Evolutionary conservation across 257 asterid species (phyloP), one percentile per base, ranked within the genome.

Genomic region (Solanum ahanhuiri): DNA sequence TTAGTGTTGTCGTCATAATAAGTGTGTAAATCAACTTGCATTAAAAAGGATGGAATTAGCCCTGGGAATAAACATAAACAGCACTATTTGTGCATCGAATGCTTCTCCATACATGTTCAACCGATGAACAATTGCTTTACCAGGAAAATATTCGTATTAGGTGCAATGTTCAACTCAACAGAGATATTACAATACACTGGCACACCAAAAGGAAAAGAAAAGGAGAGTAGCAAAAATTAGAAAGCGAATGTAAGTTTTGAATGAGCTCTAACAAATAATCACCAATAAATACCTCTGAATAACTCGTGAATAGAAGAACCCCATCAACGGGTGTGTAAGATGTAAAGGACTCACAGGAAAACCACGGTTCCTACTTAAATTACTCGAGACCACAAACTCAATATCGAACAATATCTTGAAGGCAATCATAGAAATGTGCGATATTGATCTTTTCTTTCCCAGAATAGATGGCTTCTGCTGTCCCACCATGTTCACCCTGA

Each of bases 401-500:
- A 86, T 88, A 96, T 51, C 93, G 93, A 73, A 90, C 93, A 8
- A 94, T 86, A 84, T 94, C 98, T 89, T 93, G 91, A 70, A 95
- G 98, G 92, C 98, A 95, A 64, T 93, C 98, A 45, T 89, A 92
- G 91, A 97, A 97, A 91, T 94, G 98, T 11, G 92, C 69, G 31
- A 93, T 91, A 54, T 93, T 87, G 83, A 96, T 95, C 96, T 95
- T 95, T 85, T 92, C 91, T 89, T 91, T 87, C 43, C 99, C 98
- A 6, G 98, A 90, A 82, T 91, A 96, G 83, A 96, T 89, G 60
- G 95, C 95, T 85, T 94, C 98, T 11, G 98, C 97, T 85, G 92
- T 91, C 85, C 98, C 98, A 73, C 99, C 99, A 1, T 85, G 88
- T 91, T 94, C 98, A 28, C 98, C 99, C 87, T 95, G 98, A 81